Evolutionary conservation across 1,284 basidiomycete species (phyloP).

Genomic region (Trichosporon coremiiforme): DNA sequence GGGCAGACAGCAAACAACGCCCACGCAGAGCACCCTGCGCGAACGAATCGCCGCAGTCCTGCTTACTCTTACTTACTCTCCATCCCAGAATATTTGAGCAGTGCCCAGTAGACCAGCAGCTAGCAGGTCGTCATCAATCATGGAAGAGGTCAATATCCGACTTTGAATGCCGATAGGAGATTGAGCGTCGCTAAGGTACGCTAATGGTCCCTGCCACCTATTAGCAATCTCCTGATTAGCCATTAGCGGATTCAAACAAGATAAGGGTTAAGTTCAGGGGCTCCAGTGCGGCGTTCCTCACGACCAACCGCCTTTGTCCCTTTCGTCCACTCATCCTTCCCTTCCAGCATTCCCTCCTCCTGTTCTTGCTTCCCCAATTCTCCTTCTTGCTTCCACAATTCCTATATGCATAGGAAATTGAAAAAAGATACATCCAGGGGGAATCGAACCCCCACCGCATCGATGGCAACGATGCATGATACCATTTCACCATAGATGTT

Average conservation of each 20-base stretch:
- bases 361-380: background rate
- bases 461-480: conserved; percentile 18
- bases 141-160: too few relatives aligned
- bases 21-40: too few relatives aligned
- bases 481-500: conserved; percentile 20
- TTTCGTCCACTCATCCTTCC: background rate
- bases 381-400: background rate
- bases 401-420: background rate
- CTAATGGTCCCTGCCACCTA: too few relatives aligned
- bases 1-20: too few relatives aligned
- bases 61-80: too few relatives aligned
- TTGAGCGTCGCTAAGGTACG: too few relatives aligned
- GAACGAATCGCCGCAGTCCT: too few relatives aligned
- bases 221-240: too few relatives aligned
- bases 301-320: background rate
- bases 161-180: too few relatives aligned
- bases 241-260: background rate
- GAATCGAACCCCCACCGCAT: conserved; percentile 19
- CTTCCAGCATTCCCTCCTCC: background rate
- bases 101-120: too few relatives aligned
- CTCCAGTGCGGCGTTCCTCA: background rate
- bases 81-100: too few relatives aligned
- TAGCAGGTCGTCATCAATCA: too few relatives aligned
- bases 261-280: conserved; percentile 3
- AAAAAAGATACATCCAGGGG: conserved; percentile 17